Evolutionary conservation across 139 green algal species (phyloP), one percentile per base, ranked within the genome.

Genomic region (Micractinium conductrix): DNA sequence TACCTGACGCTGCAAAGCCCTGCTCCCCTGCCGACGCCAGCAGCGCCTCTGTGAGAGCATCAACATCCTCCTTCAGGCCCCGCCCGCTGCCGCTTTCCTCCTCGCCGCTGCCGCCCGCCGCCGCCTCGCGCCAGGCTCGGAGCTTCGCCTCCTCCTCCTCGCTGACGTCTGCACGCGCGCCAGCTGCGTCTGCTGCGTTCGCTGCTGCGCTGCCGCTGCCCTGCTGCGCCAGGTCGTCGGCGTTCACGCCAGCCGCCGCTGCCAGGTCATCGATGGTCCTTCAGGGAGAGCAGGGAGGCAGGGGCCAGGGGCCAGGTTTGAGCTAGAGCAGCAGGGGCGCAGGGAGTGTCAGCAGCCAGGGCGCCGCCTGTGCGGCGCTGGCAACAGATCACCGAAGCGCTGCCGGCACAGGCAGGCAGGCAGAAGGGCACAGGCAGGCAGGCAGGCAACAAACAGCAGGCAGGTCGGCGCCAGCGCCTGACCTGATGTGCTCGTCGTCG

Each of bases 261-360:
- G 81, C 55, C 75, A 88, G 81, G 43, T 88, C 84, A 33, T 88
- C 84, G 24, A 88, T 76, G 38, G 84, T 88, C n/a, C n/a, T n/a
- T n/a, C n/a, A n/a, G n/a, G n/a, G n/a, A n/a, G n/a, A n/a, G n/a
- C n/a, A n/a, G n/a, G n/a, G n/a, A n/a, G n/a, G n/a, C n/a, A n/a
- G n/a, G n/a, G n/a, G n/a, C n/a, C n/a, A n/a, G n/a, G n/a, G n/a
- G n/a, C n/a, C n/a, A n/a, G n/a, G n/a, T n/a, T n/a, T n/a, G n/a
- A n/a, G n/a, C n/a, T n/a, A n/a, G n/a, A n/a, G n/a, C n/a, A n/a
- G n/a, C n/a, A n/a, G n/a, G n/a, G n/a, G 42, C 81, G 55, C 33
- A 88, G 80, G 74, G 53, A 55, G 2, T 75, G 2, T 71, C 80
- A 43, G n/a, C 78, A 48, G 40, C 78, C 65, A 44, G 4, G 28